phyloP scores from a whole-genome alignment of 306 rosid genomes.

The Betula pendula region DNA sequence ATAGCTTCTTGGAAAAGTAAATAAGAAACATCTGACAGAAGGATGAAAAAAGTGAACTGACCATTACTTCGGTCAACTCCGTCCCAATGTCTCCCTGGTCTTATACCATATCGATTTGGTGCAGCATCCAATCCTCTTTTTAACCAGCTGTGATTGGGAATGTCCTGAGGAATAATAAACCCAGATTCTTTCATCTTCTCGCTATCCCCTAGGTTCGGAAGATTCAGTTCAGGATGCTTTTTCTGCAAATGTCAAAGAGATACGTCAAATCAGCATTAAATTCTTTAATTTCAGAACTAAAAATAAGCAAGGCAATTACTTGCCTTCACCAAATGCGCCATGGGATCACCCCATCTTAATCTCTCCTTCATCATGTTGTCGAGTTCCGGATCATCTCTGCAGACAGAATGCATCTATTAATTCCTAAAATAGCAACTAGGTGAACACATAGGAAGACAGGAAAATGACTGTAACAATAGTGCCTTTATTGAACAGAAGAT shows the following conservation, averaged over 20 bases:
- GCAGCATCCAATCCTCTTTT: conserved; percentile 77
- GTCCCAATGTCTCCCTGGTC: conserved; percentile 96
- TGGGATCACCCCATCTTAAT: conserved; percentile 93
- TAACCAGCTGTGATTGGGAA: conserved; percentile 85
- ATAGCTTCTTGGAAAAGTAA: neutral
- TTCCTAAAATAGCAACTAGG: conserved; percentile 1
- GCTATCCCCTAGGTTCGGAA: conserved; percentile 57
- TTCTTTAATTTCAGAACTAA: conserved; percentile 5
- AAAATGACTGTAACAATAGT: neutral
- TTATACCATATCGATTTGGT: conserved; percentile 74
- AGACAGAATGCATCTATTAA: conserved; percentile 18
- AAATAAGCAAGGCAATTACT: conserved; percentile 16
- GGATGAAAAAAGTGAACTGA: conserved; percentile 38
- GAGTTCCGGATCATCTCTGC: conserved; percentile 88
- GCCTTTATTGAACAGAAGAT: conserved; percentile 1
- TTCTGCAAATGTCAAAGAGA: conserved; percentile 49
- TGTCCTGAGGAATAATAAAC: conserved; percentile 81
- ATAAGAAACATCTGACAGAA: conserved; percentile 1
- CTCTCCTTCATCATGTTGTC: conserved; percentile 71
- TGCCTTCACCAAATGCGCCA: conserved; percentile 96
- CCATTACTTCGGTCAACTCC: conserved; percentile 94
- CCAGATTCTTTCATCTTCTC: conserved; percentile 88
- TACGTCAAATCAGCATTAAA: conserved; percentile 26
- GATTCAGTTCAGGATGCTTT: conserved; percentile 56
- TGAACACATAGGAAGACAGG: neutral